Evolutionary conservation across 352 stramenopile species (phyloP).

Genomic region (Globisporangium lucens): DNA sequence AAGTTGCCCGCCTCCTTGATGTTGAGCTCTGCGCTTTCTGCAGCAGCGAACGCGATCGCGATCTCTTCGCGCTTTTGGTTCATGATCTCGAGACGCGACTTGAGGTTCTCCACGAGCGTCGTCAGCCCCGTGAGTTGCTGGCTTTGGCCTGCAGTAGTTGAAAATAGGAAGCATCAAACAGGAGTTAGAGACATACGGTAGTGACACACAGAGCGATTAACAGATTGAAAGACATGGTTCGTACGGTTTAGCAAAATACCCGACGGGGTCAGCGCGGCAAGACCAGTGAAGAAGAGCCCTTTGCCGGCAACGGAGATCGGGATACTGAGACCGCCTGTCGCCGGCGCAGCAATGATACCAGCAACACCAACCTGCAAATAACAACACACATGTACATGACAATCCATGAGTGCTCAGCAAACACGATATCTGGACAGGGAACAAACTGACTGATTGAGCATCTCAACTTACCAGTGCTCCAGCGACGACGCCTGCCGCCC

Average conservation of each 20-base stretch:
- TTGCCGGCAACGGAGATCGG: conserved; percentile 83
- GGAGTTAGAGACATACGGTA: neutral
- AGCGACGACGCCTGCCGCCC: conserved; percentile 75
- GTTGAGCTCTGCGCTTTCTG: conserved; percentile 72
- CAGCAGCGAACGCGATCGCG: conserved; percentile 63
- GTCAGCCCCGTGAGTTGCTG: conserved; percentile 75
- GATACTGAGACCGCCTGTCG: conserved; percentile 75
- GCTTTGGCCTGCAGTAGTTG: conserved; percentile 53
- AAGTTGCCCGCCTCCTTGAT: conserved; percentile 82
- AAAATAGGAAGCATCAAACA: neutral
- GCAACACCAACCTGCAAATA: conserved; percentile 55
- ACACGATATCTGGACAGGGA: neutral
- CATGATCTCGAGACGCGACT: conserved; percentile 84
- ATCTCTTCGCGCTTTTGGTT: conserved; percentile 81
- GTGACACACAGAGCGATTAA: neutral
- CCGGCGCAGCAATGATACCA: conserved; percentile 69
- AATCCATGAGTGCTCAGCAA: neutral
- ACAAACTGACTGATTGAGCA: neutral
- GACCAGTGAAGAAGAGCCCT: conserved; percentile 76
- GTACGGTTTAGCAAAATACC: conserved; percentile 85
- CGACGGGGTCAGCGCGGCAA: conserved; percentile 77
- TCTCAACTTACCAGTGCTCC: conserved; percentile 54
- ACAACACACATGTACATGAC: neutral
- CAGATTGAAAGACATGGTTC: conserved; percentile 10
- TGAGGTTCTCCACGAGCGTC: conserved; percentile 77